Evolutionary conservation across 139 green algal species (phyloP), one percentile per base, ranked within the genome.

Genomic region (Chlorella sp.): DNA sequence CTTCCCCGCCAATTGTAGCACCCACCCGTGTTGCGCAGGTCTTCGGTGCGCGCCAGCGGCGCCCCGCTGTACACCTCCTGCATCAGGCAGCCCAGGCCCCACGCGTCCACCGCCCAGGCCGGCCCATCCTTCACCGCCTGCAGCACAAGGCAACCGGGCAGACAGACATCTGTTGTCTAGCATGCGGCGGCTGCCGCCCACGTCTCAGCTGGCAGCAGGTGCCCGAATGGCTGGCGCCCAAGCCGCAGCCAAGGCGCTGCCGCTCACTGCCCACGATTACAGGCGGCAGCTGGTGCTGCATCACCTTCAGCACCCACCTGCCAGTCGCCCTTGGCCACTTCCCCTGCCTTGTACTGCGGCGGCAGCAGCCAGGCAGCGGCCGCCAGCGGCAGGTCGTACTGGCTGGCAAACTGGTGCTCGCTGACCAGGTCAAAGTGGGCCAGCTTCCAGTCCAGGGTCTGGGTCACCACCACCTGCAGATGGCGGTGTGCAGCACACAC

Each of bases 71-170:
- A 97, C 20, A 91, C 88, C 84, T 96, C 93, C 87, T 98, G 95
- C 62, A 98, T 98, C 65, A 99, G 90, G 88, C 97, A 99, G 70
- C 97, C 97, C 68, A 99, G 92, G 0, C 97, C 97, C 97, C 98
- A 99, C 23, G 95, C 91, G 85, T 99, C 98, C 57, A 99, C 95
- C 21, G 95, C 95, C 92, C 94, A 98, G n/a, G 95, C 89, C 0
- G 98, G 98, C 1, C 83, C 84, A 30, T 94, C 71, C 44, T 82
- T 56, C 3, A 99, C 84, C 0, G 85, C 74, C 65, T 83, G 72
- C 81, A 78, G 7, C 32, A 23, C 51, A 21, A 21, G n/a, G n/a
- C 51, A 60, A 21, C 13, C 2, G 51, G 51, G 44, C n/a, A n/a
- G n/a, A n/a, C n/a, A n/a, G n/a, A n/a, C n/a, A n/a, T n/a, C n/a